phyloP scores from a whole-genome alignment of 1,284 basidiomycete species.

The Tilletiaria anomala region DNA sequence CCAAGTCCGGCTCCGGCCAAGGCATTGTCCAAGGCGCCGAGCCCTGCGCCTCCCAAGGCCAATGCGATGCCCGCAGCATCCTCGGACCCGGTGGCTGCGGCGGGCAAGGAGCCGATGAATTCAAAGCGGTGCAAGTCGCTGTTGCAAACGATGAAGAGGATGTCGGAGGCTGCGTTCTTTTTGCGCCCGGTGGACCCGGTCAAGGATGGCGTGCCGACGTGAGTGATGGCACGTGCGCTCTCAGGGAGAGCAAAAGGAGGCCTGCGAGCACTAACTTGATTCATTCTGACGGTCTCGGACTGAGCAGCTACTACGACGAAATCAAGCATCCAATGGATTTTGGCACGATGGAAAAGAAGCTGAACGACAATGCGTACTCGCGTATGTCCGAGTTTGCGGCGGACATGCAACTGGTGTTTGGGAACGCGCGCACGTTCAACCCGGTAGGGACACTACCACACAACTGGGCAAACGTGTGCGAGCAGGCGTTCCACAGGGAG shows the following conservation, averaged over 20 bases:
- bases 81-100: slow-evolving; percentile 17
- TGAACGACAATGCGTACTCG: slow-evolving; percentile 17
- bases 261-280: background rate
- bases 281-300: background rate
- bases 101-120: slow-evolving; percentile 25
- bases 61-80: too few relatives aligned
- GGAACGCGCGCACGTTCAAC: slow-evolving; percentile 53
- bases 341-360: slow-evolving; percentile 60
- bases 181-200: slow-evolving; percentile 70
- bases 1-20: too few relatives aligned
- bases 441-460: slow-evolving; percentile 53
- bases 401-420: slow-evolving; percentile 71
- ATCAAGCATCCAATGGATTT: slow-evolving; percentile 87
- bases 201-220: slow-evolving; percentile 57
- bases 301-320: slow-evolving; percentile 70
- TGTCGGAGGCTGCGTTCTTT: slow-evolving; percentile 65
- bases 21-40: slow-evolving; percentile 7
- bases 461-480: slow-evolving; percentile 58
- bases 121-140: slow-evolving; percentile 57
- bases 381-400: slow-evolving; percentile 50
- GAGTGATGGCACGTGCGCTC: slow-evolving; percentile 47
- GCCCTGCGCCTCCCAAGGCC: slow-evolving; percentile 7
- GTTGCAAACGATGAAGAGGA: slow-evolving; percentile 52
- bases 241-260: slow-evolving; percentile 34
- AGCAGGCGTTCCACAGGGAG: slow-evolving; percentile 58